Evolutionary conservation across 257 asterid species (phyloP).

Genomic region (Solanum chaucha): DNA sequence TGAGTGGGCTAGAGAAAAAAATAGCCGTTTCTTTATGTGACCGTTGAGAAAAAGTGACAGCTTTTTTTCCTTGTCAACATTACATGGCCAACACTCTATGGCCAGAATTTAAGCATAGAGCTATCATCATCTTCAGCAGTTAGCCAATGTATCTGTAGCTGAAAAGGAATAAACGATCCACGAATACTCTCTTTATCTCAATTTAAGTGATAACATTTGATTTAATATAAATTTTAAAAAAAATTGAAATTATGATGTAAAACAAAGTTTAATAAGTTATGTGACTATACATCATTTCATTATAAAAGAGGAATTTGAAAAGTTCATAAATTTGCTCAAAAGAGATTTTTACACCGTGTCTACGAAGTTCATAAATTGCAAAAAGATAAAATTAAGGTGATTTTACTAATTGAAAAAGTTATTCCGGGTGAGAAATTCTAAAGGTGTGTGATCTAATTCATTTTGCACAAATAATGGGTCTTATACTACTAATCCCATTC

Average conservation of each 20-base stretch:
- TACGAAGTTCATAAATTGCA: background rate
- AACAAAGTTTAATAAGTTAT: accelerated
- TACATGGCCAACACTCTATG: background rate
- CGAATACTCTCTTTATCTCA: accelerated
- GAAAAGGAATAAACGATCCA: background rate
- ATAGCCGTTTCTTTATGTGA: background rate
- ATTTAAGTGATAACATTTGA: background rate
- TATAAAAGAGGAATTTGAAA: no score
- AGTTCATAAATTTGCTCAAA: background rate
- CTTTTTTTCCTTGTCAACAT: background rate
- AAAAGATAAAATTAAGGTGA: background rate
- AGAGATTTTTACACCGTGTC: background rate
- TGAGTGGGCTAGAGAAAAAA: background rate
- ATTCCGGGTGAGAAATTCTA: background rate
- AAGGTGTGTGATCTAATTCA: background rate
- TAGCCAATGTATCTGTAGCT: background rate
- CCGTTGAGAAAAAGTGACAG: background rate
- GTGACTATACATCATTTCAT: no score
- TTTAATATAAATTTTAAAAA: background rate
- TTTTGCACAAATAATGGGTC: background rate
- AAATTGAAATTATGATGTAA: background rate
- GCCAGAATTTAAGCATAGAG: background rate
- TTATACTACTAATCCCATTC: background rate
- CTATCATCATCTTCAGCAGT: background rate
- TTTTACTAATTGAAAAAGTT: background rate